Base-by-base conservation (phyloP, 75 land plant species). In the Pseudotsuga menziesii region DNA sequence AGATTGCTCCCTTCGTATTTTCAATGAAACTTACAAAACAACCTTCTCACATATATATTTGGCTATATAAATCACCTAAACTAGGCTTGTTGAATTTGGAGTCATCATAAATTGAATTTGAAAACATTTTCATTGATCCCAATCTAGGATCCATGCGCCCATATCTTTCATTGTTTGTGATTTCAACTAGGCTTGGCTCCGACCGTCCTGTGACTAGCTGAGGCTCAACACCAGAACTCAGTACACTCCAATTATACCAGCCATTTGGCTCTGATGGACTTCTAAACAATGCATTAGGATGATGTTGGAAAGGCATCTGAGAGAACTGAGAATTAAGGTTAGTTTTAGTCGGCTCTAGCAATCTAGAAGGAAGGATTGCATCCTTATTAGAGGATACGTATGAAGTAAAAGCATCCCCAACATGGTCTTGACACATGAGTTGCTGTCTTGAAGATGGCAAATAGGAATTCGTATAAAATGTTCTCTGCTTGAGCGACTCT, bases 401-500 rank as follows among this genome's bases (percentile, higher is more conserved):
- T n/a, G 61, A 59, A 22, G 61, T 59, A 52, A 74, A 74, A 4
- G 39, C 52, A 36, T 80, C 59, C 17, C 66, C 78, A n/a, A 62
- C 25, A 4, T 58, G 63, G 23, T 75, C 72, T n/a, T 58, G 23
- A 59, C 5, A 59, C 61, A 59, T 59, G 61, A 22, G 23, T 23
- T 59, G 25, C 22, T 59, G 61, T 59, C 61, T 59, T 22, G 61
- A 71, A 29, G 56, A 48, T 48, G 78, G 54, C 8, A 63, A 39
- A 61, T 75, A 75, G 16, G 75, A 73, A 27, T 67, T 78, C 26
- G 39, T 15, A 54, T 77, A 61, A 0, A 70, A 8, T 19, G 80
- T 20, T 63, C 73, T 75, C n/a, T 81, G 80, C 80, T 81, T 75
- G 72, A 78, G 56, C 23, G 80, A 20, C 25, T 74, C 76, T 36